Base-by-base conservation (phyloP, 805 yeast species). In the Saturnispora halmiae region DNA sequence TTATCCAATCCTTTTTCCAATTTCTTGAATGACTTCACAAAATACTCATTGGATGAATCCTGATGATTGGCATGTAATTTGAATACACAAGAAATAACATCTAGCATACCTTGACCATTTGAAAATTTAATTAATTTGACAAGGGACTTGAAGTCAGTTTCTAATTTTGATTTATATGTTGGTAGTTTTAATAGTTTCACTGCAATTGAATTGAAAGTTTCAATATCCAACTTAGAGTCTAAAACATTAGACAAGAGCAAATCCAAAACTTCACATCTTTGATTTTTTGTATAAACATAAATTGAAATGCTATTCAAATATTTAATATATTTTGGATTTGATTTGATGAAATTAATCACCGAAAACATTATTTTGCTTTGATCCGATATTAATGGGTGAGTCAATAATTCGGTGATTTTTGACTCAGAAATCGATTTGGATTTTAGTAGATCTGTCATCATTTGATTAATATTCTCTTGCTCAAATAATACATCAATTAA, bases 121-220 rank as follows among this genome's bases (percentile, higher is more conserved):
- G 33, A n/a, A 0, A 36, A 3, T 18, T 44, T 42, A 4, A 55
- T 34, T 8, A 58, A 36, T 11, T 42, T 7, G 4, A 43, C 20
- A 4, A 56, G 31, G 4, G 44, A 36, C 1, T 27, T 27, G n/a
- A 49, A 14, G 9, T 53, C 46, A 0, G 52, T 46, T 53, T 80
- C 88, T 10, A 79, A 47, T 1, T 51, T 48, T 0, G 84, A 70
- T 49, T 62, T 73, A 51, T 66, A 72, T 0, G 82, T 71, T 6
- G 84, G 82, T 8, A 69, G 63, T 8, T 54, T 50, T 22, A 77
- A 53, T 10, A 77, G 47, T 42, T 68, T 70, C 3, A 46, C 21
- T 2, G 28, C 10, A 6, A 39, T 21, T n/a, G 33, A n/a, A 9
- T 4, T 21, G n/a, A 39, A 39, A 4, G 25, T 26, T 14, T 20